These are phyloP conservation scores for Kitagawia praeruptora DNA, from an alignment of 129 eudicot species.

Conservation along the genomic window DNA sequence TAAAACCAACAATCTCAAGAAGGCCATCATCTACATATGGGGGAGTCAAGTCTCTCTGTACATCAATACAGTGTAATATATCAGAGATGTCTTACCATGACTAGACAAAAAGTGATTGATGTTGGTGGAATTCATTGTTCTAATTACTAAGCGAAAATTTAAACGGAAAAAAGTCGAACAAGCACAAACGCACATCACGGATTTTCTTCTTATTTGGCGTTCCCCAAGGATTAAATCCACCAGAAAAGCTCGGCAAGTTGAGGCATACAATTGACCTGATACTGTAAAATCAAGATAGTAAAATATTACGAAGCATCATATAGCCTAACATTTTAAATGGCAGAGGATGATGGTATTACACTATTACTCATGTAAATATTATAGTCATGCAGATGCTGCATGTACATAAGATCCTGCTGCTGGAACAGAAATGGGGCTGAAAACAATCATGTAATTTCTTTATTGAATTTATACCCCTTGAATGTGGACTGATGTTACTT, in stretches of 20 bases:
- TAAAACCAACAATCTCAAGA: slow-evolving; percentile 81
- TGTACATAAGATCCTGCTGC: neutral
- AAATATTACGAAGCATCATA: neutral
- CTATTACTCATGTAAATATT: neutral
- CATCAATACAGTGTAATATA: slow-evolving; percentile 7
- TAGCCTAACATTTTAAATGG: neutral
- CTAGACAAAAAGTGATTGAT: neutral
- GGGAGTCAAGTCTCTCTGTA: slow-evolving; percentile 72
- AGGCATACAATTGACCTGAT: slow-evolving; percentile 88
- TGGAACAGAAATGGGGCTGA: neutral
- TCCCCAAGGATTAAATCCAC: slow-evolving; percentile 99
- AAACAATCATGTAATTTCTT: neutral
- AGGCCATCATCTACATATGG: slow-evolving; percentile 81
- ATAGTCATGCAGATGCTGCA: neutral
- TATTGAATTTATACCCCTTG: neutral
- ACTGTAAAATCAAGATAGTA: slow-evolving; percentile 30
- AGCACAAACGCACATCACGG: slow-evolving; percentile 44
- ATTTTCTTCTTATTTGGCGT: slow-evolving; percentile 46
- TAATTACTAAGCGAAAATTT: neutral
- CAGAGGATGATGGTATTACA: neutral
- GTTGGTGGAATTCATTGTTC: neutral
- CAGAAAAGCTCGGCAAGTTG: slow-evolving; percentile 96
- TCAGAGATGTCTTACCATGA: neutral
- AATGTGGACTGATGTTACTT: neutral
- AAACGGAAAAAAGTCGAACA: neutral